Evolutionary conservation across 176 grass and related monocot genomes (phyloP).

Genomic region (Avena atlantica): DNA sequence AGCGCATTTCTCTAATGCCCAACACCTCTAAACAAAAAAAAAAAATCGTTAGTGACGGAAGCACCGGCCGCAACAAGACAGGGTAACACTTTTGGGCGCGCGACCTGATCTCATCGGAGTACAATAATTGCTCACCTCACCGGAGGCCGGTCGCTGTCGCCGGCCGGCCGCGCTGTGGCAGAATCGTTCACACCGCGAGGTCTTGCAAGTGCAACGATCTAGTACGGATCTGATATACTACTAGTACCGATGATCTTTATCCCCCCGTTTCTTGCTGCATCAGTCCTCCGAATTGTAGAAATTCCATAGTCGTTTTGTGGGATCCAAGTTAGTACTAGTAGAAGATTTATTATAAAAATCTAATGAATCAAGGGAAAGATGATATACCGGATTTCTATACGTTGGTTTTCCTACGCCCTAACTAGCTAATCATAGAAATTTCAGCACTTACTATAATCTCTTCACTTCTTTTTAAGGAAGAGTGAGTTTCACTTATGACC

Average conservation of each 20-base stretch:
- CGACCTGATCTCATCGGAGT: background rate
- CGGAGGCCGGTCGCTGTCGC: conserved; percentile 29
- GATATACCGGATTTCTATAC: too few relatives aligned
- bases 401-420: too few relatives aligned
- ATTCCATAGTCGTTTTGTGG: too few relatives aligned
- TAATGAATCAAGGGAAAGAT: too few relatives aligned
- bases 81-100: conserved; percentile 33
- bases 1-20: conserved; percentile 40
- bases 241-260: background rate
- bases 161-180: conserved; percentile 28
- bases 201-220: background rate
- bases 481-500: too few relatives aligned
- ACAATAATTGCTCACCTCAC: conserved; percentile 38
- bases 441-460: too few relatives aligned
- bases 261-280: too few relatives aligned
- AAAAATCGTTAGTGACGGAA: conserved; percentile 14
- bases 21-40: conserved; percentile 14
- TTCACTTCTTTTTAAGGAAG: too few relatives aligned
- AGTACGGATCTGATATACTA: background rate
- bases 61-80: conserved; percentile 44
- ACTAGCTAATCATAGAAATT: too few relatives aligned
- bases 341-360: too few relatives aligned
- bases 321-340: too few relatives aligned
- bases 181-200: background rate
- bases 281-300: too few relatives aligned